phyloP scores from a whole-genome alignment of 306 rosid genomes.

The Prinsepia uniflora region DNA sequence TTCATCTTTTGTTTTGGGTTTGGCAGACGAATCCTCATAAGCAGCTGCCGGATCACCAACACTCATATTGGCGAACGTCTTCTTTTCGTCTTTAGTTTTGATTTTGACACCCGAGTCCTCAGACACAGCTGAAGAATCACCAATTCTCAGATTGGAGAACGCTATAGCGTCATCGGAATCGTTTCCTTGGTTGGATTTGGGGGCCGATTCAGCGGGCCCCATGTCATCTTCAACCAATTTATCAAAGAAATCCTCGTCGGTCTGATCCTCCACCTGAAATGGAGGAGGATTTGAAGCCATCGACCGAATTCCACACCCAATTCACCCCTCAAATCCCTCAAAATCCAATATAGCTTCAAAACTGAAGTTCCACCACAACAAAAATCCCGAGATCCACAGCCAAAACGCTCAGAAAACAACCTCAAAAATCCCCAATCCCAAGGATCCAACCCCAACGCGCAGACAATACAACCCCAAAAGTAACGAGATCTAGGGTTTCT shows the following conservation, averaged over 20 bases:
- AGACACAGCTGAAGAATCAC: slow-evolving; percentile 36
- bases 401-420: slow-evolving; percentile 7
- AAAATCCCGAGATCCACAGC: slow-evolving; percentile 47
- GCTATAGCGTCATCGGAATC: slow-evolving; percentile 61
- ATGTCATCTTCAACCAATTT: slow-evolving; percentile 75
- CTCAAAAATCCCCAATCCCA: slow-evolving; percentile 22
- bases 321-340: slow-evolving; percentile 19
- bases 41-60: slow-evolving; percentile 38
- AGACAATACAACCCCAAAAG: slow-evolving; percentile 22
- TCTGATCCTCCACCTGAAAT: slow-evolving; percentile 77
- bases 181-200: slow-evolving; percentile 30
- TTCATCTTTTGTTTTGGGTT: slow-evolving; percentile 7
- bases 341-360: slow-evolving; percentile 24
- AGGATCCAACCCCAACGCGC: slow-evolving; percentile 20
- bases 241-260: slow-evolving; percentile 89
- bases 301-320: slow-evolving; percentile 32
- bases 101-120: slow-evolving; percentile 29
- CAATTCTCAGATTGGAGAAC: slow-evolving; percentile 46
- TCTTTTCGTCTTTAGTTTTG: background rate
- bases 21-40: slow-evolving; percentile 32
- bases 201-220: slow-evolving; percentile 29
- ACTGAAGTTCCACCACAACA: slow-evolving; percentile 28
- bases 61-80: slow-evolving; percentile 47
- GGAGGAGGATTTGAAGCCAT: slow-evolving; percentile 89
- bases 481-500: slow-evolving; percentile 47